A percentile compares a stretch with the other conserved stretches of the same genome.
Conservation (phyloP, 2,329 filamentous ascomycete species). For the Chalara sp. region DNA sequence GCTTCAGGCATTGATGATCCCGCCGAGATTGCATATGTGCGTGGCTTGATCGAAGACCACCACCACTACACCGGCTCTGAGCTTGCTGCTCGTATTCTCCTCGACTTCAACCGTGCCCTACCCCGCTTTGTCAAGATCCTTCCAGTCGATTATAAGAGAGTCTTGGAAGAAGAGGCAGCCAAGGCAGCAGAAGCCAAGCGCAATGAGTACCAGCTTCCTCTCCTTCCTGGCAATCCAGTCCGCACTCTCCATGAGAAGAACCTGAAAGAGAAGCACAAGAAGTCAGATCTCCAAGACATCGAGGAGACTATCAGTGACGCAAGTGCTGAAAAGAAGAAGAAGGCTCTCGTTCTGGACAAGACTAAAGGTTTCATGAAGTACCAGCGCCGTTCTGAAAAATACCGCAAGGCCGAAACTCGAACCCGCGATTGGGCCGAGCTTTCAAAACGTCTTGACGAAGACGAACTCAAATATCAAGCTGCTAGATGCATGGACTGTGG, state of each 20-base stretch:
- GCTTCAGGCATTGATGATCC: constrained; percentile 78
- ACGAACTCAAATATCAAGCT: constrained; percentile 93
- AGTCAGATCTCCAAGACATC: constrained; percentile 67
- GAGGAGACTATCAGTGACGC: constrained; percentile 85
- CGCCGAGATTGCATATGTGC: constrained; percentile 81
- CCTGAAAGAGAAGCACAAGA: constrained; percentile 57
- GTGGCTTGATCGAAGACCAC: constrained; percentile 90
- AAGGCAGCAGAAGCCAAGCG: constrained; percentile 83
- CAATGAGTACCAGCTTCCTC: constrained; percentile 72
- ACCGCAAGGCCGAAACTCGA: constrained; percentile 74
- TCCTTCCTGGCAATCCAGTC: constrained; percentile 60
- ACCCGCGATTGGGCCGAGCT: constrained; percentile 93
- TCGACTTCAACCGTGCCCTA: constrained; percentile 92
- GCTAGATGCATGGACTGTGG: constrained; percentile 98
- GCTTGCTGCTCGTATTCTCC: constrained; percentile 81
- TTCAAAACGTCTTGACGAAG: constrained; percentile 78
- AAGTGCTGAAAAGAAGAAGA: constrained; percentile 86
- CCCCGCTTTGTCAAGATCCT: constrained; percentile 90
- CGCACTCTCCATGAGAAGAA: constrained; percentile 44
- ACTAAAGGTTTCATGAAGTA: constrained; percentile 98
- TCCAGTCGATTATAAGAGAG: constrained; percentile 92
- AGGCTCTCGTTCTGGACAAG: constrained; percentile 91
- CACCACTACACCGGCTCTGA: constrained; percentile 97
- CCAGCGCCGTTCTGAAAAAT: constrained; percentile 86
- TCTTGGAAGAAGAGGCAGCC: constrained; percentile 75